These are phyloP conservation scores for Hyphodiscus hymeniophilus DNA, from an alignment of 495 filamentous ascomycete genomes.

Conservation along the genomic window DNA sequence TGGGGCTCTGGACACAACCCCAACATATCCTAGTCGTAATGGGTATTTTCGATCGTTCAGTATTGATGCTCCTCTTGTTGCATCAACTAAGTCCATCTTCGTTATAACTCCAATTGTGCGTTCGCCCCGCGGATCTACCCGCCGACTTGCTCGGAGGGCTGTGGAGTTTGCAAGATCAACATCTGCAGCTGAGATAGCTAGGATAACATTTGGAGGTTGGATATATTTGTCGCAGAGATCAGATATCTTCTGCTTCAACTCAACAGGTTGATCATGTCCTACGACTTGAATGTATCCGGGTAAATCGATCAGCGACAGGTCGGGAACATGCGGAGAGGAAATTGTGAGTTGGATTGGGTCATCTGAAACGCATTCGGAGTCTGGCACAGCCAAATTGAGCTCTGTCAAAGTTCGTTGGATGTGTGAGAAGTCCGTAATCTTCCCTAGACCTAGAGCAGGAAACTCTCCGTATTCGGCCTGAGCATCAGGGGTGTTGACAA, in stretches of 20 bases:
- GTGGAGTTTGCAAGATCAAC: conserved; percentile 96
- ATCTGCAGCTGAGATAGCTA: conserved; percentile 96
- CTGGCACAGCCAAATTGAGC: conserved; percentile 86
- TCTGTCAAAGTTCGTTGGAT: conserved; percentile 93
- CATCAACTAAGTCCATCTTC: conserved; percentile 97
- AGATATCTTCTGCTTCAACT: conserved; percentile 91
- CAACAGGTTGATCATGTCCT: conserved; percentile 78
- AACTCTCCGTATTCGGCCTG: conserved; percentile 95
- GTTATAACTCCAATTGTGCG: conserved; percentile 96
- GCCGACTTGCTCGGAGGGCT: conserved; percentile 78
- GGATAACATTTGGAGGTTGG: conserved; percentile 87
- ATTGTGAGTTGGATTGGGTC: conserved; percentile 95
- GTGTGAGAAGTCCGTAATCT: conserved; percentile 85
- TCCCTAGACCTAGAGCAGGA: conserved; percentile 80
- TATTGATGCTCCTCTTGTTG: conserved; percentile 66
- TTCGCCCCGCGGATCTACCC: conserved; percentile 91
- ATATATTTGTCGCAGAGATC: conserved; percentile 99
- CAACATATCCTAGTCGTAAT: conserved; percentile 91
- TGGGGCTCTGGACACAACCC: conserved; percentile 78
- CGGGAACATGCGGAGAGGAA: conserved; percentile 89
- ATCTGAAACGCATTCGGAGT: conserved; percentile 84
- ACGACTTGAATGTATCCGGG: conserved; percentile 96
- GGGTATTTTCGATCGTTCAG: conserved; percentile 88
- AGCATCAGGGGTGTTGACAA: conserved; percentile 90
- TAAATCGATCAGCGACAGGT: conserved; percentile 92